Base-by-base conservation (phyloP, 805 yeast species). In the Candida hispaniensis region DNA sequence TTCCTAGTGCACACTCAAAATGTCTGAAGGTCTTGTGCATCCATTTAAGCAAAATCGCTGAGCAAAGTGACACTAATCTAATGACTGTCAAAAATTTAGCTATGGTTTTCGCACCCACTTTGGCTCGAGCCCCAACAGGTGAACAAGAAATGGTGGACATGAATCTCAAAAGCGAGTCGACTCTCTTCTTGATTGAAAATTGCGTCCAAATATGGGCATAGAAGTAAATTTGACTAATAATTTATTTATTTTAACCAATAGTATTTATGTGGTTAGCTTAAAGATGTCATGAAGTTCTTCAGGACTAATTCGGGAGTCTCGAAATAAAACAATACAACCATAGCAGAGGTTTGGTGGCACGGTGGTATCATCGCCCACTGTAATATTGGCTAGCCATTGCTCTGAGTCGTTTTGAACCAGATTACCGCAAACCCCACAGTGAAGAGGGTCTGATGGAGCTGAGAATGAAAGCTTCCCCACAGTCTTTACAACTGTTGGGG, bases 61-160 rank as follows among this genome's bases (percentile, higher is more conserved):
- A 60, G 16, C 63, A 66, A 51, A 63, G 71, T 27, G 55, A 55
- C 8, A 51, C 57, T 26, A 91, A 86, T 52, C 67, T 86, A 54
- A 91, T 91, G 98, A 80, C 70, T 25, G 63, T 69, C 47, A 75
- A 75, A 55, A 85, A 91, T 49, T 58, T 91, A 35, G 76, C 94
- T 0, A 82, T 91, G 26, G 95, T 88, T 6, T 91, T 91, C 64
- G 94, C 95, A 1, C 97, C 98, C 3, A 83, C 95, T 6, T 59
- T 91, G 26, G 77, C 85, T 0, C 67, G 94, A 30, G 94, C 83
- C 48, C 60, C 66, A 41, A 67, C 73, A 24, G 86, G 93, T 6
- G 83, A 79, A 44, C 69, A 76, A 38, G 98, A 91, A 54, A 71
- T 91, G 54, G 50, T 64, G 36, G 97, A 91, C 54, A 82, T 83